Conservation (phyloP, 805 yeast species). For the Lachancea waltii region DNA sequence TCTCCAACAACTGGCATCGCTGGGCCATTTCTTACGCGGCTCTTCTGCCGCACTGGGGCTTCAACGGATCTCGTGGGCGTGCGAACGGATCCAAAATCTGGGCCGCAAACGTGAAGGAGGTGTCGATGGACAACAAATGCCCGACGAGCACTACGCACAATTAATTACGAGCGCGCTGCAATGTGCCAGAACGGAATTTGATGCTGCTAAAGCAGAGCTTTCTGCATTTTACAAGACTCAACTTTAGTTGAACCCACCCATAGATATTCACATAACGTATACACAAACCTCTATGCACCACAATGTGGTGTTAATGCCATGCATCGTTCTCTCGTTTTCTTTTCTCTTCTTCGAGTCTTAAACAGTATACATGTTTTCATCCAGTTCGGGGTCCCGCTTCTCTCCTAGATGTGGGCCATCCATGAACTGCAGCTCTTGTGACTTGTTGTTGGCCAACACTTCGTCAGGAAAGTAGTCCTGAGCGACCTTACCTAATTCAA, state of each 20-base stretch:
- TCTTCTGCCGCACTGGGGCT: slow-evolving; percentile 92
- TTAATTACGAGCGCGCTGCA: slow-evolving; percentile 41
- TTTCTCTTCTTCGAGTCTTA: too few relatives aligned
- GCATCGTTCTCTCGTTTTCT: too few relatives aligned
- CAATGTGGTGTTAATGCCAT: too few relatives aligned
- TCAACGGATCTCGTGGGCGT: slow-evolving; percentile 70
- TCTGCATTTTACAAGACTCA: slow-evolving; percentile 40
- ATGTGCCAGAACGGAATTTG: slow-evolving; percentile 44
- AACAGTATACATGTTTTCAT: neutral
- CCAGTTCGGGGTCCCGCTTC: slow-evolving; percentile 37
- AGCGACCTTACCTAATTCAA: slow-evolving; percentile 56
- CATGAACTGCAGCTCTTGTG: slow-evolving; percentile 42
- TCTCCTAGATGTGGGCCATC: slow-evolving; percentile 50
- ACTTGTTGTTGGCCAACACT: slow-evolving; percentile 29
- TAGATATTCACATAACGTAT: neutral
- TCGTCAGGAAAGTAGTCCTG: slow-evolving; percentile 75
- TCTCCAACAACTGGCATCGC: slow-evolving; percentile 54
- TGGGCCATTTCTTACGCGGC: slow-evolving; percentile 93
- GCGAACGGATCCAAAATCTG: slow-evolving; percentile 89
- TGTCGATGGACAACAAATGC: slow-evolving; percentile 23
- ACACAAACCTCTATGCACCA: too few relatives aligned
- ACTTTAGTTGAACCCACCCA: slow-evolving; percentile 9
- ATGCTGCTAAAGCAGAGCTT: slow-evolving; percentile 40
- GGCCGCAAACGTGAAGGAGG: slow-evolving; percentile 43
- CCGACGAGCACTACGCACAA: slow-evolving; percentile 37